Conservation (phyloP, 164 flowering plant genomes). For the Umbellularia californica region DNA sequence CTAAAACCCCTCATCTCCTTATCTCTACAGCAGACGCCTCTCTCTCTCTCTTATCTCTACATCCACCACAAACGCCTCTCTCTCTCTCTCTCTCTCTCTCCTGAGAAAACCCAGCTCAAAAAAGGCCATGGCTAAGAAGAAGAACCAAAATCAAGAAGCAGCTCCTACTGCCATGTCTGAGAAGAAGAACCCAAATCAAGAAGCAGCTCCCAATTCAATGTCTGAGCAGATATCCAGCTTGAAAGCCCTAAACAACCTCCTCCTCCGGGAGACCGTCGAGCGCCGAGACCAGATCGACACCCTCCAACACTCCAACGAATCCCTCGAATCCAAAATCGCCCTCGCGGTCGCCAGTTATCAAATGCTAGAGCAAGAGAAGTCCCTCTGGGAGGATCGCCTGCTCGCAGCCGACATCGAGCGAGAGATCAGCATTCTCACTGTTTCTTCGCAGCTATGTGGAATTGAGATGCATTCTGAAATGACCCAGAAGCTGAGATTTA, state of each 20-base stretch:
- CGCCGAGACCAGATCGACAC: conserved; percentile 48
- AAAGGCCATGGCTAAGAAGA: conserved; percentile 13
- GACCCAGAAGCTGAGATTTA: not conserved
- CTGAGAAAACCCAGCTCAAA: not conserved
- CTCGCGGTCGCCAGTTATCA: conserved; percentile 23
- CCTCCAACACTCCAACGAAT: conserved; percentile 29
- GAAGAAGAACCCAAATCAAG: conserved; percentile 9
- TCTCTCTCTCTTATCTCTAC: too few species aligned
- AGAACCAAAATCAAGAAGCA: not conserved
- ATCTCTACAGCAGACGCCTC: too few species aligned
- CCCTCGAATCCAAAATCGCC: conserved; percentile 40
- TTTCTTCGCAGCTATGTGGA: not conserved
- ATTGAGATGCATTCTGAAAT: not conserved
- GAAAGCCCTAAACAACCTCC: conserved; percentile 53
- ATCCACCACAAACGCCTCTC: too few species aligned
- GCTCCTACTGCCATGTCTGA: conserved; percentile 20
- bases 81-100: too few species aligned
- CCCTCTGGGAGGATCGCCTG: not conserved
- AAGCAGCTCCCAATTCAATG: conserved; percentile 11
- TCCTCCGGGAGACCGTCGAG: conserved; percentile 55
- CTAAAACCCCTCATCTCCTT: too few species aligned
- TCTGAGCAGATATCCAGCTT: conserved; percentile 45
- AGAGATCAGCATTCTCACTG: not conserved
- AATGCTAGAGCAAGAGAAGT: conserved; percentile 30
- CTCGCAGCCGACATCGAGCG: conserved; percentile 7